These are phyloP conservation scores for Fusarium foetens DNA, from an alignment of 2,329 filamentous ascomycete genomes.

Conservation along the genomic window DNA sequence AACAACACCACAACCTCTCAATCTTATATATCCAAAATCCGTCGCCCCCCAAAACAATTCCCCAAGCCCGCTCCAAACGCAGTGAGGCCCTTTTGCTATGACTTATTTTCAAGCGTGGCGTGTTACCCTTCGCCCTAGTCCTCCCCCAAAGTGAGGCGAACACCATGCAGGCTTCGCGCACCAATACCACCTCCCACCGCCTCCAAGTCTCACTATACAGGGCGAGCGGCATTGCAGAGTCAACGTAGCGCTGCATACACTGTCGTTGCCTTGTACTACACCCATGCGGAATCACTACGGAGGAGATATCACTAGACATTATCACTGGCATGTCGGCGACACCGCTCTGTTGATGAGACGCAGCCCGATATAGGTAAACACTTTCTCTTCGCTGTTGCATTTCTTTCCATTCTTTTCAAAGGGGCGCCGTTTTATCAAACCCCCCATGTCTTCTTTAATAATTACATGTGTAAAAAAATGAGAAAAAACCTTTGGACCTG, in stretches of 20 bases:
- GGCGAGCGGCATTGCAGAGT: constrained; percentile 18
- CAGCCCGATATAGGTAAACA: not conserved
- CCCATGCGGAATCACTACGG: not conserved
- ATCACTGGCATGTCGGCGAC: not conserved
- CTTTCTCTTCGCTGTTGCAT: constrained; percentile 8
- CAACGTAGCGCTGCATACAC: constrained; percentile 13
- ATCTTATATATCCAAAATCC: constrained; percentile 22
- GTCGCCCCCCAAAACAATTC: not conserved
- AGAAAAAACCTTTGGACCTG: constrained; percentile 36
- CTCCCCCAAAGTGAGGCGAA: constrained; percentile 31
- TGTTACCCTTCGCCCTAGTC: constrained; percentile 18
- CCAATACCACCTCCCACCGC: constrained; percentile 24
- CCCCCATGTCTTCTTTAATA: constrained; percentile 42
- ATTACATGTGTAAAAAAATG: constrained; percentile 40
- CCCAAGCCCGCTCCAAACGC: not conserved
- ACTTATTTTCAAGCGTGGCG: constrained; percentile 28
- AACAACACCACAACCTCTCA: not conserved
- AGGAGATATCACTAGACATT: too few relatives aligned
- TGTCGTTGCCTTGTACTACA: constrained; percentile 4
- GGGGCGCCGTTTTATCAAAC: constrained; percentile 22
- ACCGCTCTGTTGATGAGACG: not conserved
- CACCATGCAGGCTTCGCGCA: constrained; percentile 30
- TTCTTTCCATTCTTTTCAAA: constrained; percentile 39
- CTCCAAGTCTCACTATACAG: constrained; percentile 7
- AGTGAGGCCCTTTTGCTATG: constrained; percentile 21